Conservation (phyloP, 495 filamentous ascomycete species). For the Xylaria sp. region DNA sequence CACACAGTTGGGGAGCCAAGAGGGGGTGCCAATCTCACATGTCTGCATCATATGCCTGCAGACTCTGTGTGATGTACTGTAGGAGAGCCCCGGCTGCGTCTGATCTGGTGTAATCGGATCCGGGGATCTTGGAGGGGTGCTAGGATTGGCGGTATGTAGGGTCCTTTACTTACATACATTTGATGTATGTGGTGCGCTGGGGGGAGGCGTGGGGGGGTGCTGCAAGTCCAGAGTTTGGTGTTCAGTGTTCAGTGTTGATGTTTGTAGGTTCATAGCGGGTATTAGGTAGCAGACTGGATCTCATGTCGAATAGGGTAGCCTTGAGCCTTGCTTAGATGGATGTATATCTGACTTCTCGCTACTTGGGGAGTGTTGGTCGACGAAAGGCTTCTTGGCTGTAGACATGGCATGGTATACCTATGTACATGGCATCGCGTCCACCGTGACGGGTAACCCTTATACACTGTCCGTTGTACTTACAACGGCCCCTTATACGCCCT, state of each 20-base stretch:
- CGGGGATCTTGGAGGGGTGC: neutral
- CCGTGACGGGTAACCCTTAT: neutral
- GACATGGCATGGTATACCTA: neutral
- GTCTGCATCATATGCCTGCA: conserved; percentile 1
- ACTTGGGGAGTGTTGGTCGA: neutral
- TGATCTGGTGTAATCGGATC: conserved; percentile 15
- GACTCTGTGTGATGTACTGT: neutral
- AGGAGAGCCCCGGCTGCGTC: neutral
- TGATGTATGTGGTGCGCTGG: neutral
- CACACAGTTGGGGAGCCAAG: neutral
- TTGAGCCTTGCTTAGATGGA: neutral
- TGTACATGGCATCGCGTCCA: neutral
- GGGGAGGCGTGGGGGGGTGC: neutral
- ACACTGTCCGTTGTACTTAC: neutral
- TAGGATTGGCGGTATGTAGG: conserved; percentile 14
- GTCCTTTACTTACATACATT: neutral
- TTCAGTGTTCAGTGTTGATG: no score
- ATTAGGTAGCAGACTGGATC: neutral
- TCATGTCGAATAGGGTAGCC: neutral
- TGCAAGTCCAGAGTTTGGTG: conserved; percentile 13
- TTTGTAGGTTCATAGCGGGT: neutral
- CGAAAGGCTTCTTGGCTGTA: neutral
- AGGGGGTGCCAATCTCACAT: conserved; percentile 5
- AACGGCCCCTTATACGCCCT: neutral
- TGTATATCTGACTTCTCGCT: neutral